Evolutionary conservation across 441 rosid species (phyloP).

Genomic region (Raphanus hybrid): DNA sequence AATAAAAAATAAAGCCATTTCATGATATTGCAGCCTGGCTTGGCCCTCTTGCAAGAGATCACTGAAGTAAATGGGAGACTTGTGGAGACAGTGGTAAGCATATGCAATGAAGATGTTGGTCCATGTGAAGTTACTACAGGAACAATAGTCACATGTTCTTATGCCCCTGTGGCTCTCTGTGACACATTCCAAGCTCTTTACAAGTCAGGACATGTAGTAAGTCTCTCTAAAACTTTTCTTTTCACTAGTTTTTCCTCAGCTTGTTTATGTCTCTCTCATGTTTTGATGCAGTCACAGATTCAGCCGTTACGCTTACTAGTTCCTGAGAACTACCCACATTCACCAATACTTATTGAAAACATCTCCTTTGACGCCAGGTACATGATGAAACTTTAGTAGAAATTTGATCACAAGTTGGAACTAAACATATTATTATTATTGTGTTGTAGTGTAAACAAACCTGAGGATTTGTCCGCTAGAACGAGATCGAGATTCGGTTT

Average conservation of each 20-base stretch:
- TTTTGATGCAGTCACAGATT: conserved; percentile 40
- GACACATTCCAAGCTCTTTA: conserved; percentile 33
- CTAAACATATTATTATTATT: conserved; percentile 6
- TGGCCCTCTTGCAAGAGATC: conserved; percentile 66
- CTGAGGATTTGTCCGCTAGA: conserved; percentile 41
- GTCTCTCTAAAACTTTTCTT: conserved; percentile 11
- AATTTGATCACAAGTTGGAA: background rate
- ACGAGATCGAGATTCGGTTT: conserved; percentile 40
- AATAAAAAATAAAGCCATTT: background rate
- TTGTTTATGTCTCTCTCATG: background rate
- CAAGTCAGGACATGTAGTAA: conserved; percentile 41
- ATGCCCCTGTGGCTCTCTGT: conserved; percentile 40
- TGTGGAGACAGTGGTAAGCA: conserved; percentile 64
- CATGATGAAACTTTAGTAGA: conserved; percentile 4
- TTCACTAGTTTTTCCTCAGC: background rate
- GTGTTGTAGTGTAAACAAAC: conserved; percentile 17
- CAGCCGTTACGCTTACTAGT: conserved; percentile 45
- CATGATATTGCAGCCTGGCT: conserved; percentile 55
- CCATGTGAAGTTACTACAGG: conserved; percentile 50
- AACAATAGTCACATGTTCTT: conserved; percentile 44
- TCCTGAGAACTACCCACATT: conserved; percentile 44
- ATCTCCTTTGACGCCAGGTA: conserved; percentile 35
- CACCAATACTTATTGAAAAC: conserved; percentile 41
- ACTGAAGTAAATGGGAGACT: conserved; percentile 64
- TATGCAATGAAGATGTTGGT: conserved; percentile 60